Evolutionary conservation across 1,284 basidiomycete genomes (phyloP).

Genomic region (Moesziomyces aphidis): DNA sequence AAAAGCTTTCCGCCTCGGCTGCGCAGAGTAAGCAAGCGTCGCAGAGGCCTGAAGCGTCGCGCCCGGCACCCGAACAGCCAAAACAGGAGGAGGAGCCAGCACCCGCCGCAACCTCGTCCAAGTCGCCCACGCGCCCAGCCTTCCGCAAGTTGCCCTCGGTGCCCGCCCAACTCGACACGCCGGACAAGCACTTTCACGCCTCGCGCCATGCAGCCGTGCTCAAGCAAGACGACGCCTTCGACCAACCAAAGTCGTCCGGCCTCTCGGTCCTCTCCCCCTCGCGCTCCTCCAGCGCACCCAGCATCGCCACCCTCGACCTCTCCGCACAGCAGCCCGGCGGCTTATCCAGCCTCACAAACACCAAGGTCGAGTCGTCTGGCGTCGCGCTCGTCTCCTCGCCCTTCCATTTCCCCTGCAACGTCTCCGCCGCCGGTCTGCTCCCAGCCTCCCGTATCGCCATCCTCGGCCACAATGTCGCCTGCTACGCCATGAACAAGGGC

Average conservation of each 20-base stretch:
- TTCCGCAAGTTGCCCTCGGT: slow-evolving; percentile 18
- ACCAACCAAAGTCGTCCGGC: slow-evolving; percentile 32
- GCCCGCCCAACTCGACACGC: slow-evolving; percentile 8
- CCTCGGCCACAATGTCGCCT: slow-evolving; percentile 20
- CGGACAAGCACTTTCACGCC: slow-evolving; percentile 27
- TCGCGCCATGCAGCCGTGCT: slow-evolving; percentile 21
- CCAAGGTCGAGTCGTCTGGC: slow-evolving; percentile 36
- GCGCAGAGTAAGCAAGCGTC: slow-evolving; percentile 9
- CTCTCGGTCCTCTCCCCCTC: slow-evolving; percentile 39
- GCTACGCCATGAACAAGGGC: slow-evolving; percentile 47
- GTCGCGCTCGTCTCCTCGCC: slow-evolving; percentile 39
- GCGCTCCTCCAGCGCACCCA: slow-evolving; percentile 25
- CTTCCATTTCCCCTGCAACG: slow-evolving; percentile 24
- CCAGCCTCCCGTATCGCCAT: slow-evolving; percentile 26
- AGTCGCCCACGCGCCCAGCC: slow-evolving; percentile 1
- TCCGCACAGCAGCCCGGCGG: slow-evolving; percentile 37
- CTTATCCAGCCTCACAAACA: slow-evolving; percentile 23
- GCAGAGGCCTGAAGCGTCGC: not conserved
- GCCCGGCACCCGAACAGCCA: not conserved
- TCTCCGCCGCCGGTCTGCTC: slow-evolving; percentile 15
- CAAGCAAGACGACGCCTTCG: slow-evolving; percentile 25
- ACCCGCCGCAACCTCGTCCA: not conserved
- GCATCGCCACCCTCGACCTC: slow-evolving; percentile 36
- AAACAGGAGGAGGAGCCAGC: not conserved
- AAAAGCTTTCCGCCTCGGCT: slow-evolving; percentile 24